Evolutionary conservation across 768 basidiomycete genomes (phyloP), one percentile per base, ranked within the genome.

Genomic region (Rhizopogon vesiculosus): DNA sequence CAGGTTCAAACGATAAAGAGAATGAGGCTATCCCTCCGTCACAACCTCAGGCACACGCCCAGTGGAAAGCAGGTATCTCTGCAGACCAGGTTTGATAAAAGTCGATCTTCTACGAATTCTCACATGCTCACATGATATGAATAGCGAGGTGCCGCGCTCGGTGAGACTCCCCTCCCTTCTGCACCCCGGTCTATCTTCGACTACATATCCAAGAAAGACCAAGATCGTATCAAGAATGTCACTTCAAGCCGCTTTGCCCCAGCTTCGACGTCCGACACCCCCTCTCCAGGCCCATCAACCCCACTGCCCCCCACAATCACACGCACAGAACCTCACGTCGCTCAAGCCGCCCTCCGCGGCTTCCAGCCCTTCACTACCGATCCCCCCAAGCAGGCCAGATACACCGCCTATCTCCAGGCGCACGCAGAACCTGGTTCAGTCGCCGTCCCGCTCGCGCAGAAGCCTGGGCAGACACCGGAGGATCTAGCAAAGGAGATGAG

Each of bases 121-220:
- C 35, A 10, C 8, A 5, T 41, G 49, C 56, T 59, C 7, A 72
- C n/a, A 42, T 31, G 44, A 35, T 12, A 40, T 41, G 25, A 31
- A 31, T 59, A 98, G 94, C 82, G 97, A 50, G 96, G 93, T 28
- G 72, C 79, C 1, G 76, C 89, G 18, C 76, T 98, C 0, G 95
- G 95, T 53, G 97, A 98, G 71, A 82, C 82, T 9, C 84, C 84
- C 10, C 75, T 91, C 10, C 78, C 85, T 12, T 72, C 84, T 3
- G 81, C 79, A 13, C 82, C 89, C 2, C 84, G 84, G 10, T 98
- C 96, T 0, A 83, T 99, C 15, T 98, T 96, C 67, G 95, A 98
- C 44, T 98, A 86, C 67, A 84, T 98, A 67, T 96, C 97, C 0
- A 83, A 88, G 60, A 95, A 94, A 64, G 93, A 96, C 63, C 82